A percentile compares a stretch with the other conserved stretches of the same genome.
These are phyloP conservation scores for Haplographium delicatum DNA, from an alignment of 495 filamentous ascomycete species.

Conservation along the genomic window DNA sequence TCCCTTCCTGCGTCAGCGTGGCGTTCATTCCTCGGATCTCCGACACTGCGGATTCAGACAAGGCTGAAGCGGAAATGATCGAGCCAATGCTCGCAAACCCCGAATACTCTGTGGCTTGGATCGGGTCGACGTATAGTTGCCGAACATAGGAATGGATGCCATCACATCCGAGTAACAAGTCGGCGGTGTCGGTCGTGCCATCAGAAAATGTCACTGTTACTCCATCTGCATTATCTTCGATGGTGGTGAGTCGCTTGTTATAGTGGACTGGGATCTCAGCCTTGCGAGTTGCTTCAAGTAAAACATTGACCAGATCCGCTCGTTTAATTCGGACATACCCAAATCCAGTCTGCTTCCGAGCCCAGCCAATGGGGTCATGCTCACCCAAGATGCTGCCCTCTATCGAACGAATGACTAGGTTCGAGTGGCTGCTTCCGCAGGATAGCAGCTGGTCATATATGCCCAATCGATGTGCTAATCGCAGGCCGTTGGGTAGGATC, in stretches of 20 bases:
- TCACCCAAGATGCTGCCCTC: slow-evolving; percentile 41
- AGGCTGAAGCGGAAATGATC: slow-evolving; percentile 1
- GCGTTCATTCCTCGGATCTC: slow-evolving; percentile 6
- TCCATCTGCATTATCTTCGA: slow-evolving; percentile 28
- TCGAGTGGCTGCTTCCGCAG: slow-evolving; percentile 35
- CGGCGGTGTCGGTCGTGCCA: slow-evolving; percentile 40
- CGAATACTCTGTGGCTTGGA: slow-evolving; percentile 44
- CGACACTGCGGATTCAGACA: background rate
- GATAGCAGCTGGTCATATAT: slow-evolving; percentile 36
- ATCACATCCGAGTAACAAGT: slow-evolving; percentile 57
- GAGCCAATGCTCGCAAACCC: slow-evolving; percentile 46
- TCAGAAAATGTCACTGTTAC: slow-evolving; percentile 48
- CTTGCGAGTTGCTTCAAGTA: slow-evolving; percentile 35
- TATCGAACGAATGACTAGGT: slow-evolving; percentile 39
- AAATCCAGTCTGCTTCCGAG: slow-evolving; percentile 40
- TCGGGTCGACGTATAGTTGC: slow-evolving; percentile 45
- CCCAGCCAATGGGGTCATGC: slow-evolving; percentile 36
- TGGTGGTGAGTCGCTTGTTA: slow-evolving; percentile 26
- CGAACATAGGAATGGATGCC: slow-evolving; percentile 56
- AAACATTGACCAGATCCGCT: slow-evolving; percentile 39
- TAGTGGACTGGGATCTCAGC: slow-evolving; percentile 31
- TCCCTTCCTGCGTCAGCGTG: slow-evolving; percentile 3
- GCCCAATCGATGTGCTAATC: slow-evolving; percentile 52
- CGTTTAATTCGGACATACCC: slow-evolving; percentile 42
- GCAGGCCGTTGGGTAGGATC: slow-evolving; percentile 53